A percentile compares a stretch with the other conserved stretches of the same genome.
Evolutionary conservation across 495 filamentous ascomycete species (phyloP).

Genomic region (Penicillium ucsense): DNA sequence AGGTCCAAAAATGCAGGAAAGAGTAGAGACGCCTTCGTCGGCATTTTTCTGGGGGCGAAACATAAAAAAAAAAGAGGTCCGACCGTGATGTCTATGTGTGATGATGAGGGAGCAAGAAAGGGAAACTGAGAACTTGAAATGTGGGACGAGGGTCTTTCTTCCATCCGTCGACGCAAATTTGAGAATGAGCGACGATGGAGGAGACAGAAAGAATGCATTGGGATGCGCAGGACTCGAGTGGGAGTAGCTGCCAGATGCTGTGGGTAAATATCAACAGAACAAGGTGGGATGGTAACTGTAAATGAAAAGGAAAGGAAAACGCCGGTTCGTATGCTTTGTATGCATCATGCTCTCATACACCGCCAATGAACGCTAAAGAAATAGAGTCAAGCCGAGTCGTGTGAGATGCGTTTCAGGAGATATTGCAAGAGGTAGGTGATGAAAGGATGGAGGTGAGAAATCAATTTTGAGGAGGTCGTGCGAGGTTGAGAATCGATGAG

Average conservation of each 20-base stretch:
- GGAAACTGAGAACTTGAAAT: background rate
- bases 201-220: no score
- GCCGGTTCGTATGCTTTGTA: conserved; percentile 21
- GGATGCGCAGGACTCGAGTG: no score
- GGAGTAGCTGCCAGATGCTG: no score
- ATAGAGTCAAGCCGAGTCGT: conserved; percentile 8
- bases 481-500: conserved; percentile 4
- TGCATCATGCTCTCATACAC: conserved; percentile 26
- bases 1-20: background rate
- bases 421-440: background rate
- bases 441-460: background rate
- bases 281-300: conserved; percentile 1
- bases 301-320: conserved; percentile 15
- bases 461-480: conserved; percentile 2
- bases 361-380: conserved; percentile 22
- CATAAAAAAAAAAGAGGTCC: background rate
- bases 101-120: background rate
- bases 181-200: no score
- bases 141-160: no score
- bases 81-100: background rate
- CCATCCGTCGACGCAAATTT: no score
- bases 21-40: no score
- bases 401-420: conserved; percentile 8
- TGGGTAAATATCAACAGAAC: background rate
- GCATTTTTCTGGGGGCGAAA: no score